These are phyloP conservation scores for Leptodermis oblonga DNA, from an alignment of 257 asterid genomes.

Conservation along the genomic window DNA sequence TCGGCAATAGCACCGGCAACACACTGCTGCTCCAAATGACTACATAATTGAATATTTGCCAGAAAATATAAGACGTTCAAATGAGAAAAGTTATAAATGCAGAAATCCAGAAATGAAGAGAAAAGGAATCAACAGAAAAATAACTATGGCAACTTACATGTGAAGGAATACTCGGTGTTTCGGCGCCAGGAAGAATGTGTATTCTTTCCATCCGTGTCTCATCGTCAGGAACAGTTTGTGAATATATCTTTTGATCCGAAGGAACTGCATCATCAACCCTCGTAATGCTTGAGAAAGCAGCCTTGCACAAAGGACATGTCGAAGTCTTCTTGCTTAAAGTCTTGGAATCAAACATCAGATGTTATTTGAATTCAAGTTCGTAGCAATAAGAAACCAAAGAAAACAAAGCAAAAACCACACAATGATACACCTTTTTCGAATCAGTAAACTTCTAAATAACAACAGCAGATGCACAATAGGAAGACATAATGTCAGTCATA, in stretches of 20 bases:
- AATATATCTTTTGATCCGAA: constrained; percentile 82
- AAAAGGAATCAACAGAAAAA: background rate
- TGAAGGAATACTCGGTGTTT: constrained; percentile 27
- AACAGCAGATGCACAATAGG: background rate
- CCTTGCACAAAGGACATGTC: constrained; percentile 91
- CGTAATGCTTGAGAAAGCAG: constrained; percentile 62
- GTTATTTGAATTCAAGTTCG: background rate
- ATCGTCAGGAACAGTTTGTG: constrained; percentile 61
- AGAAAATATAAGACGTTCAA: background rate
- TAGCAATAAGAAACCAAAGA: background rate
- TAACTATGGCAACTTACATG: constrained; percentile 40
- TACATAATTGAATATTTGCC: constrained; percentile 15
- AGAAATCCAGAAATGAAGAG: background rate
- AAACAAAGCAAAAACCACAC: background rate
- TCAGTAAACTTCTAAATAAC: background rate
- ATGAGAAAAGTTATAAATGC: background rate
- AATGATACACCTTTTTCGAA: background rate
- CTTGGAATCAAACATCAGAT: constrained; percentile 27
- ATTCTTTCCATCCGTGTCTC: constrained; percentile 35
- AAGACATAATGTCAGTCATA: background rate
- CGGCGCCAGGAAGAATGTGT: constrained; percentile 53
- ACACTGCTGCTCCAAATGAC: constrained; percentile 45
- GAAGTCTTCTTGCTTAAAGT: constrained; percentile 43
- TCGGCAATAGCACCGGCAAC: constrained; percentile 51
- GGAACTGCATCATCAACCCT: constrained; percentile 60